Evolutionary conservation across 2,329 filamentous ascomycete species (phyloP), one percentile per base, ranked within the genome.

Genomic region (Lanzia echinophila): DNA sequence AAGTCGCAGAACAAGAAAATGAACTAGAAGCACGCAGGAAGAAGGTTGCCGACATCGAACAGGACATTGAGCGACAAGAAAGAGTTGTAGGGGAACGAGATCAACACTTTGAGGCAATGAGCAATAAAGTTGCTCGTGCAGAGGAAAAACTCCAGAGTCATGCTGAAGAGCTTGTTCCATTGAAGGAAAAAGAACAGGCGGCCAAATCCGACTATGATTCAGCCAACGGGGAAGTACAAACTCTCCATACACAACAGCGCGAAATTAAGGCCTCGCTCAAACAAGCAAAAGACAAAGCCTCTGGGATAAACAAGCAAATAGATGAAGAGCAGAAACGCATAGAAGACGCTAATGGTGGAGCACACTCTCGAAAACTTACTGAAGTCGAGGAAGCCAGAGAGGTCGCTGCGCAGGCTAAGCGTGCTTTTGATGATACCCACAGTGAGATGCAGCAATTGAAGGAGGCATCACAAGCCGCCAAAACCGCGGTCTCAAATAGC

Each of bases 1-100:
- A 95, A 65, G 90, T 97, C 1, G 80, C 84, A 47, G 83, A 89
- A 53, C 79, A 88, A 68, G 92, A 97, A 69, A 72, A 69, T 34
- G 64, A 71, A 3, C 65, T 84, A 0, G 67, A 70, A 46, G 67
- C 68, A 55, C 67, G 81, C 1, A 68, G 73, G 50, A 66, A 64
- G 50, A 58, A 65, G 24, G 54, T 68, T 17, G 54, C 60, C 20
- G 61, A 63, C 7, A 62, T 69, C 3, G 68, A 74, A 39, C 63
- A 70, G 13, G 67, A 65, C 3, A 63, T 79, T 13, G 65, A 62
- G 3, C 60, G 70, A 8, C 64, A 65, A 13, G 70, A 78, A 17
- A 66, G 67, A 19, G 67, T 70, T 11, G 79, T 87, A 49, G 72
- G 73, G 13, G 77, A 80, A 33, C 76, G 74, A 56, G 69, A 71